Evolutionary conservation across 768 basidiomycete genomes (phyloP).

Genomic region (Boletales sp.): DNA sequence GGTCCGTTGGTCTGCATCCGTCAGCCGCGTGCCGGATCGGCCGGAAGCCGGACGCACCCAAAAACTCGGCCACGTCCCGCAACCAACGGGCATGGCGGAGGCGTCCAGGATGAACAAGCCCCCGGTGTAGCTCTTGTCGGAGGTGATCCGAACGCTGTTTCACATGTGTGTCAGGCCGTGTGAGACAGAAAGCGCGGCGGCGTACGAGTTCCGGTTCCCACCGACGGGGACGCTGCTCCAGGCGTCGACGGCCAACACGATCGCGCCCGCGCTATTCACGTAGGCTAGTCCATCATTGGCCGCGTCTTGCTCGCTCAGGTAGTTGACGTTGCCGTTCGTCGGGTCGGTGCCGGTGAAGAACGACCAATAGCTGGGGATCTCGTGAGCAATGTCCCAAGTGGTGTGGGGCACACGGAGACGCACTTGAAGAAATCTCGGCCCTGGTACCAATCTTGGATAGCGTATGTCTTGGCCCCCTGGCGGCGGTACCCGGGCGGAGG

Average conservation of each 20-base stretch:
- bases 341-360: constrained; percentile 63
- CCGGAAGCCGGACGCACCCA: constrained; percentile 45
- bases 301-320: constrained; percentile 46
- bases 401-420: no score
- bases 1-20: constrained; percentile 41
- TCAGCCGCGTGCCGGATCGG: no score
- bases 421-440: constrained; percentile 58
- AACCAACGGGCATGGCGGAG: constrained; percentile 65
- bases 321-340: constrained; percentile 68
- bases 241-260: constrained; percentile 60
- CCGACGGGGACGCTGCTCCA: constrained; percentile 43
- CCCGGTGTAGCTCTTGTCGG: constrained; percentile 51
- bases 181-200: neutral
- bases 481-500: constrained; percentile 13
- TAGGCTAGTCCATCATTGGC: constrained; percentile 52
- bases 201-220: constrained; percentile 51
- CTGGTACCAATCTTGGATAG: constrained; percentile 33
- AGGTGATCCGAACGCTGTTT: constrained; percentile 60
- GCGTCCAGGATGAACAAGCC: constrained; percentile 78
- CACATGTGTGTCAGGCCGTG: neutral
- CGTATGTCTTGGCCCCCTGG: constrained; percentile 28
- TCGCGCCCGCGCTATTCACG: constrained; percentile 46
- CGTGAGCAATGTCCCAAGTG: neutral
- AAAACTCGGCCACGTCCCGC: constrained; percentile 58
- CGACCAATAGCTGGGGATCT: constrained; percentile 50